phyloP scores from a whole-genome alignment of 495 filamentous ascomycete genomes.

The Aspergillus haitiensis region DNA sequence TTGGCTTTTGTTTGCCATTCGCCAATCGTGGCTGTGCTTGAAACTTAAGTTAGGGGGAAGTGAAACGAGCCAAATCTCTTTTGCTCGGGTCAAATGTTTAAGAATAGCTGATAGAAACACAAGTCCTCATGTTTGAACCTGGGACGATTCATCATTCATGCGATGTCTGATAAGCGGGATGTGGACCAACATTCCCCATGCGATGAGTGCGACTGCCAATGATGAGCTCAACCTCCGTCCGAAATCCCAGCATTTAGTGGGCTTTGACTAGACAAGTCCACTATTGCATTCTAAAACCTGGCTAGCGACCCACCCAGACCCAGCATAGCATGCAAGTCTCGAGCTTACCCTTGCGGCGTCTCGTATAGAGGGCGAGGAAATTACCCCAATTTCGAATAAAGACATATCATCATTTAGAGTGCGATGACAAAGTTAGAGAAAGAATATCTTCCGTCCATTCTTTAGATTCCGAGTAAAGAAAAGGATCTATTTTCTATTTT shows the following conservation, averaged over 20 bases:
- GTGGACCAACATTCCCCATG: neutral
- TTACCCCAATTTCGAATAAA: conserved; percentile 11
- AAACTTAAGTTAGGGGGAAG: neutral
- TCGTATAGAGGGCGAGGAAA: conserved; percentile 18
- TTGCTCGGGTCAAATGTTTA: neutral
- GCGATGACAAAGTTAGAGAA: neutral
- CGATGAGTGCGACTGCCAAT: neutral
- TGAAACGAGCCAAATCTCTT: no score
- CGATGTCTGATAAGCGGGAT: neutral
- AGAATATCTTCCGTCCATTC: no score
- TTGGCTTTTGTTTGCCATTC: conserved; percentile 15
- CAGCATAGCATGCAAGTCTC: conserved; percentile 7
- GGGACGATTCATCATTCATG: neutral
- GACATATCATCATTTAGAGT: conserved; percentile 1
- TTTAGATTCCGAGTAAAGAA: no score
- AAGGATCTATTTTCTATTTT: neutral
- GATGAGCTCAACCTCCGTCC: neutral
- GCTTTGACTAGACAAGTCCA: neutral
- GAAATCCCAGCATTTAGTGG: neutral
- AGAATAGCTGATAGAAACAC: neutral
- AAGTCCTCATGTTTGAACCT: conserved; percentile 1
- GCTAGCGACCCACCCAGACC: conserved; percentile 11
- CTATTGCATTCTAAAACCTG: conserved; percentile 1
- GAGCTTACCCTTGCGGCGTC: conserved; percentile 19
- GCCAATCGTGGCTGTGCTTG: conserved; percentile 19